phyloP scores from a whole-genome alignment of 257 asterid species.

The Oldenlandia corymbosa region DNA sequence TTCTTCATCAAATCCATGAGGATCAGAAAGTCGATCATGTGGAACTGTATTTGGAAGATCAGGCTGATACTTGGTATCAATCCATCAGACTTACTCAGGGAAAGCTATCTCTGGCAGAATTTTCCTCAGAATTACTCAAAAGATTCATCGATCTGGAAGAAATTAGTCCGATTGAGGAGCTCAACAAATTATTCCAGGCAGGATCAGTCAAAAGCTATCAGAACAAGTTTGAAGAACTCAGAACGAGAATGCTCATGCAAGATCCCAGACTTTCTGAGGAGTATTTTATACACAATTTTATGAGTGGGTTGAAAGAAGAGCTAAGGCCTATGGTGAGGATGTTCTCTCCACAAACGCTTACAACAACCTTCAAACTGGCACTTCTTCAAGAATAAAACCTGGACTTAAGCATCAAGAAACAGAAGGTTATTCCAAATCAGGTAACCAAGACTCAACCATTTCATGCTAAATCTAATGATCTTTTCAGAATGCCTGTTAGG shows the following conservation, averaged over 20 bases:
- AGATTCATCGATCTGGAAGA: neutral
- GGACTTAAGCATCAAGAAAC: neutral
- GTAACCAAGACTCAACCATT: too few species aligned
- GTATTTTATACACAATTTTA: neutral
- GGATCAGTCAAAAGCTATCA: neutral
- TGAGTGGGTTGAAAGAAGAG: neutral
- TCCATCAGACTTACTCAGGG: neutral
- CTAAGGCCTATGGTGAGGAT: neutral
- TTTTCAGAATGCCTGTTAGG: too few species aligned
- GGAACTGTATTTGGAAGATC: neutral
- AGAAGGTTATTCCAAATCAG: too few species aligned
- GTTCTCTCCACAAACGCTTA: neutral
- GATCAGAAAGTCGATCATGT: neutral
- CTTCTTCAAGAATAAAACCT: neutral
- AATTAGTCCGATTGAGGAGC: neutral
- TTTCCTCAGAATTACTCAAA: neutral
- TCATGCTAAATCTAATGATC: too few species aligned
- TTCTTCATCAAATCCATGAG: neutral
- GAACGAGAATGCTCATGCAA: accelerated
- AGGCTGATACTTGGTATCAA: neutral
- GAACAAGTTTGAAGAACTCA: neutral
- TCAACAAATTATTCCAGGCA: neutral
- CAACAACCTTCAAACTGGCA: neutral
- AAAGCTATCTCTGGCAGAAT: neutral
- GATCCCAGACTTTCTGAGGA: neutral